phyloP scores from a whole-genome alignment of 2,329 filamentous ascomycete genomes.

The Lasiodiplodia theobromae region DNA sequence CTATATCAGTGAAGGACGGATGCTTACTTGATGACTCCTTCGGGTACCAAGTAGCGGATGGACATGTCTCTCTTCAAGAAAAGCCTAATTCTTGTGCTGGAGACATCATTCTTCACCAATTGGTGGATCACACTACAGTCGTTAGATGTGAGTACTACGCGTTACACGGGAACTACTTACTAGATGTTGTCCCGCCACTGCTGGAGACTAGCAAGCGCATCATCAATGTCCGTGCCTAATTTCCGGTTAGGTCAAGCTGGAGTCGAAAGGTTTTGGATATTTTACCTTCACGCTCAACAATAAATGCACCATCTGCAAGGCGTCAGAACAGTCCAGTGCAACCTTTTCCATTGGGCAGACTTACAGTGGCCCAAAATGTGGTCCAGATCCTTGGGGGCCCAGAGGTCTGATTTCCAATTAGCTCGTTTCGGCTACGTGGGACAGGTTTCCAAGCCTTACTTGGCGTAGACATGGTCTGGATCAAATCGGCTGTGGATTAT shows the following conservation, averaged over 20 bases:
- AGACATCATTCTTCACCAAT: constrained; percentile 80
- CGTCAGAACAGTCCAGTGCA: neutral
- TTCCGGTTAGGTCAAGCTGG: constrained; percentile 65
- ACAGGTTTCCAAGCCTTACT: constrained; percentile 34
- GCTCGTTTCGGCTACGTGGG: constrained; percentile 38
- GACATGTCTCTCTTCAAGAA: constrained; percentile 60
- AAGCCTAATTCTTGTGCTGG: constrained; percentile 76
- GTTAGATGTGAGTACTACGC: neutral
- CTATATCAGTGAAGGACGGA: no score
- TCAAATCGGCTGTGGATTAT: constrained; percentile 51
- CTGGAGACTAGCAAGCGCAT: constrained; percentile 81
- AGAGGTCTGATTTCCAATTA: constrained; percentile 61
- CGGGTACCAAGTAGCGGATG: constrained; percentile 51
- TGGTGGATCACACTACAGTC: constrained; percentile 75
- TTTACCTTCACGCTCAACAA: constrained; percentile 83
- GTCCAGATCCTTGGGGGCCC: constrained; percentile 83
- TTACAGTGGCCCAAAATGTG: constrained; percentile 87
- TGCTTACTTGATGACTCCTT: constrained; percentile 27
- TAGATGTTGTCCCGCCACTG: constrained; percentile 83
- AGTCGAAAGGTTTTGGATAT: neutral
- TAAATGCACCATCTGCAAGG: constrained; percentile 70
- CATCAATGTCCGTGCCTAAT: constrained; percentile 57
- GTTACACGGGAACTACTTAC: neutral
- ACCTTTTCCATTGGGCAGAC: constrained; percentile 45
- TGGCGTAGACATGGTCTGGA: constrained; percentile 60